These are phyloP conservation scores for Penicillium sp. DNA, from an alignment of 2,329 filamentous ascomycete genomes.

Conservation along the genomic window DNA sequence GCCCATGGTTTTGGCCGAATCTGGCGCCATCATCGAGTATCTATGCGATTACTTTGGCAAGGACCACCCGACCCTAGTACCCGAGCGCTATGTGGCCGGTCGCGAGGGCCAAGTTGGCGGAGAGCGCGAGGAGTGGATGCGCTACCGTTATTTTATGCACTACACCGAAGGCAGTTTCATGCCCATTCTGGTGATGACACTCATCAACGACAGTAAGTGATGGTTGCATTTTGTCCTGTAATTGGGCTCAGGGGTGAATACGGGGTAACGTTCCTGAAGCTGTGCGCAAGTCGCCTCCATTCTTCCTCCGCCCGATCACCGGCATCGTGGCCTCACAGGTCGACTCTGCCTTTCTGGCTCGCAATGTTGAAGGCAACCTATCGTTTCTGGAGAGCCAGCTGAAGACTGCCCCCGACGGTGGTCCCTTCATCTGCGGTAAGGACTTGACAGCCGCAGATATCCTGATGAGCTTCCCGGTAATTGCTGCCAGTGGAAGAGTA, in stretches of 20 bases:
- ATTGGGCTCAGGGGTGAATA: not conserved
- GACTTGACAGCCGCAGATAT: constrained; percentile 46
- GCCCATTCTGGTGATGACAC: constrained; percentile 60
- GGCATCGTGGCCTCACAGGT: constrained; percentile 49
- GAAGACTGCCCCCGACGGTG: constrained; percentile 38
- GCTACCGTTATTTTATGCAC: constrained; percentile 68
- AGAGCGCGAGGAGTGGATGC: constrained; percentile 58
- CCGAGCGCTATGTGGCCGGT: constrained; percentile 48
- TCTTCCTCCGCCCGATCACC: constrained; percentile 65
- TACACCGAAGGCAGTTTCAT: constrained; percentile 83
- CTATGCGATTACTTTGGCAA: constrained; percentile 63
- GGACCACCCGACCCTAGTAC: constrained; percentile 41
- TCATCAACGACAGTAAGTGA: constrained; percentile 57
- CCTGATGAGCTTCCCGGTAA: constrained; percentile 45
- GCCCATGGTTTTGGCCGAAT: constrained; percentile 70
- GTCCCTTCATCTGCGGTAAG: constrained; percentile 42
- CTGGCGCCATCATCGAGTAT: constrained; percentile 75
- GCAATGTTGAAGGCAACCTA: constrained; percentile 42
- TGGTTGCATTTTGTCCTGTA: not conserved
- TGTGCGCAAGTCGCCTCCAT: constrained; percentile 44
- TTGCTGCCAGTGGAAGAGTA: constrained; percentile 35
- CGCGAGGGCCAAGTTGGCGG: constrained; percentile 53
- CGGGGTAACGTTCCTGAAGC: constrained; percentile 8
- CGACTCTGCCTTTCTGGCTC: constrained; percentile 37
- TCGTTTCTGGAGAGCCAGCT: constrained; percentile 46